Conservation (phyloP, 2,329 filamentous ascomycete species). For the Furcasterigmium furcatum region DNA sequence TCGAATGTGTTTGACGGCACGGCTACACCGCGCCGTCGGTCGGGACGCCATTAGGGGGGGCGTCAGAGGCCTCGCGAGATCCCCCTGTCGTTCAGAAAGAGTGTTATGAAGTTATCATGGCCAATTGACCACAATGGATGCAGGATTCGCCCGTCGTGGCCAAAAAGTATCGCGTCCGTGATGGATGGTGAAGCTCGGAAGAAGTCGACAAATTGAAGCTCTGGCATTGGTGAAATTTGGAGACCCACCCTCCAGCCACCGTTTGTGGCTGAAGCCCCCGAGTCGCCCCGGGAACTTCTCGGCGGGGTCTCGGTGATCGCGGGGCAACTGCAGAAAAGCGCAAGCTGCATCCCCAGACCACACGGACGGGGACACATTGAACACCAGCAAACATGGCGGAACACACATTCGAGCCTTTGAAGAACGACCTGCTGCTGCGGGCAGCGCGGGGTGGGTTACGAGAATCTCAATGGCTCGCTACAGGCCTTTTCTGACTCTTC, state of each 20-base stretch:
- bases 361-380: not conserved
- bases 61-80: constrained; percentile 4
- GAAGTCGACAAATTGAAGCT: constrained; percentile 1
- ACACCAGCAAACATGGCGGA: constrained; percentile 49
- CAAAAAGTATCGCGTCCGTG: too few species aligned
- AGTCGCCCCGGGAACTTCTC: not conserved
- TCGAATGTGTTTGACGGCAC: constrained; percentile 37
- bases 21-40: constrained; percentile 40
- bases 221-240: not conserved
- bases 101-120: constrained; percentile 6
- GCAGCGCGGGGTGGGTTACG: constrained; percentile 75
- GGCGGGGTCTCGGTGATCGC: not conserved
- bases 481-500: constrained; percentile 14
- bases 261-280: not conserved
- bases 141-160: too few species aligned
- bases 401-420: constrained; percentile 73
- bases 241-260: not conserved
- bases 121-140: too few species aligned
- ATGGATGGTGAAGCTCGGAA: not conserved
- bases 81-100: not conserved
- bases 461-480: not conserved
- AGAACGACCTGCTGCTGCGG: constrained; percentile 90
- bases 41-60: constrained; percentile 25
- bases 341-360: too few species aligned
- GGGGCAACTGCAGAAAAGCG: not conserved